phyloP scores from a whole-genome alignment of 805 yeast genomes.

The Kazachstania psychrophila region DNA sequence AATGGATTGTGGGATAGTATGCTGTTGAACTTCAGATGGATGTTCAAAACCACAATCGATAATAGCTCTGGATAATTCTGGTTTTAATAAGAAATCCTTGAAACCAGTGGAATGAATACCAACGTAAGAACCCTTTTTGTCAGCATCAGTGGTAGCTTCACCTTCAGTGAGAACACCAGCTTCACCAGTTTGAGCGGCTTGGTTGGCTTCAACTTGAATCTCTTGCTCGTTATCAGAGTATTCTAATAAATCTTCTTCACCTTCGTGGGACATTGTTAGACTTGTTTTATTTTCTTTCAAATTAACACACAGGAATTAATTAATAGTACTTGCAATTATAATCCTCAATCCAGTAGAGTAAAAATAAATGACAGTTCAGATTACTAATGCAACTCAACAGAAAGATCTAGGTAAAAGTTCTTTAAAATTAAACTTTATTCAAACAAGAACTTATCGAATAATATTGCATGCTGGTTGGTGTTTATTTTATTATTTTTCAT shows the following conservation, averaged over 20 bases:
- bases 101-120: constrained; percentile 98
- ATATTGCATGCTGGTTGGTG: too few relatives aligned
- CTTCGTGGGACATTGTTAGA: constrained; percentile 74
- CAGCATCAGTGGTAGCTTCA: constrained; percentile 43
- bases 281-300: neutral
- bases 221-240: constrained; percentile 98
- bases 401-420: too few relatives aligned
- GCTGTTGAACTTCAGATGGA: constrained; percentile 99
- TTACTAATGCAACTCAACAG: too few relatives aligned
- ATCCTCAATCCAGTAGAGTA: neutral
- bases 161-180: constrained; percentile 19
- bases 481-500: too few relatives aligned
- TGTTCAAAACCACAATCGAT: constrained; percentile 99
- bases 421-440: too few relatives aligned
- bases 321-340: neutral
- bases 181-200: constrained; percentile 32
- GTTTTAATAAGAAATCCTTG: constrained; percentile 93
- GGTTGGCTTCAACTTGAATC: constrained; percentile 52
- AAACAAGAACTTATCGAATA: too few relatives aligned
- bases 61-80: constrained; percentile 93
- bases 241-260: constrained; percentile 98
- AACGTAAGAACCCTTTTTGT: constrained; percentile 93
- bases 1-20: constrained; percentile 94
- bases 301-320: neutral
- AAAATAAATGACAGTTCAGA: neutral